Conservation (phyloP, 768 basidiomycete species). For the Serendipita indica region DNA sequence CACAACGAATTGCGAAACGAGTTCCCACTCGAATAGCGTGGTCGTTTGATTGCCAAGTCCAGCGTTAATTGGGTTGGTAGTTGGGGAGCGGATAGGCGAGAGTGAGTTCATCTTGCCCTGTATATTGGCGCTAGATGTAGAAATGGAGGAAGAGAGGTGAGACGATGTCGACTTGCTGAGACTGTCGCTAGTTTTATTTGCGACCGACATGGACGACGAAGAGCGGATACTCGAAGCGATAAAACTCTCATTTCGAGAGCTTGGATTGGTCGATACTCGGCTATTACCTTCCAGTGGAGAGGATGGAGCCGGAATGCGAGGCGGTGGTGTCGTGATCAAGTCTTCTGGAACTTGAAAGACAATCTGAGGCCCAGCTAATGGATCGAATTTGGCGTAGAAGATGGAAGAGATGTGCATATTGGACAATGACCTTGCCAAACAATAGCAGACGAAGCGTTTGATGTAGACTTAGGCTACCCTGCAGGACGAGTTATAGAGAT, state of each 20-base stretch:
- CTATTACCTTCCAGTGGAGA: neutral
- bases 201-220: neutral
- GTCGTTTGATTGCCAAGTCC: slow-evolving; percentile 17
- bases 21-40: slow-evolving; percentile 70
- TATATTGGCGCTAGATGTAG: neutral
- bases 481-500: too few species aligned
- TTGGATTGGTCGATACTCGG: neutral
- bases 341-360: slow-evolving; percentile 91
- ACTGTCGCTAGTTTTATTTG: neutral
- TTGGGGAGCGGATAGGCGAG: slow-evolving; percentile 5
- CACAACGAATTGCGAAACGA: slow-evolving; percentile 89
- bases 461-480: too few species aligned
- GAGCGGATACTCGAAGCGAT: neutral
- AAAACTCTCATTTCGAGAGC: neutral
- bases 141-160: neutral
- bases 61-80: neutral
- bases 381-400: slow-evolving; percentile 90
- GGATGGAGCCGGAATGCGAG: slow-evolving; percentile 13
- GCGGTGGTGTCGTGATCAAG: slow-evolving; percentile 42
- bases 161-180: neutral
- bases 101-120: neutral
- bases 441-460: too few species aligned
- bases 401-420: slow-evolving; percentile 35
- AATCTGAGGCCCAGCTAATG: slow-evolving; percentile 71
- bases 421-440: too few species aligned